Evolutionary conservation across 106 monocot genomes (phyloP).

Genomic region (Acanthochlamys bracteata): DNA sequence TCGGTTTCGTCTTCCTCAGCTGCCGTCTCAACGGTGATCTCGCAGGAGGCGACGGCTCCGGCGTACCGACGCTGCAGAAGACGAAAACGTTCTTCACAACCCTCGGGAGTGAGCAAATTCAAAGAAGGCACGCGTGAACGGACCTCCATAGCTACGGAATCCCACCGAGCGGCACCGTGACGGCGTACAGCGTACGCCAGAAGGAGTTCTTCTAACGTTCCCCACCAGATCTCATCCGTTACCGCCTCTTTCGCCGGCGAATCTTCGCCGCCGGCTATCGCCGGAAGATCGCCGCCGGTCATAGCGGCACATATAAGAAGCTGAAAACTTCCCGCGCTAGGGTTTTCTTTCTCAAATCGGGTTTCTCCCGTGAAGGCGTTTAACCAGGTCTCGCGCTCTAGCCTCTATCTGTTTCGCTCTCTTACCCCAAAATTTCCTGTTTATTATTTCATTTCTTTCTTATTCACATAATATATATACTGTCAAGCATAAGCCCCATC

Average conservation of each 20-base stretch:
- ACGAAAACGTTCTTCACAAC: conserved; percentile 15
- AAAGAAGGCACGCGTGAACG: background rate
- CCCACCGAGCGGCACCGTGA: conserved; percentile 34
- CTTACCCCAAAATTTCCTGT: background rate
- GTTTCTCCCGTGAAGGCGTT: no score
- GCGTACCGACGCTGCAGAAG: conserved; percentile 27
- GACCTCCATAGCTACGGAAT: conserved; percentile 32
- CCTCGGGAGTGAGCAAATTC: conserved; percentile 12
- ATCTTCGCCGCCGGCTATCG: background rate
- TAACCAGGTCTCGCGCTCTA: conserved; percentile 15
- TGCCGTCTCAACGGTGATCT: background rate
- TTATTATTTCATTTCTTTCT: no score
- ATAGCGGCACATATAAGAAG: background rate
- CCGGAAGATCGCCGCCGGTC: background rate
- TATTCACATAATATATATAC: no score
- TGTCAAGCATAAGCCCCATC: no score
- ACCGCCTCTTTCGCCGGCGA: background rate
- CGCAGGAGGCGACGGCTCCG: conserved; percentile 2
- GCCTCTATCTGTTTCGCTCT: conserved; percentile 21
- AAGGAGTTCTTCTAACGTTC: conserved; percentile 50
- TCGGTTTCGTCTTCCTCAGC: background rate
- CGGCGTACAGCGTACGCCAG: conserved; percentile 35
- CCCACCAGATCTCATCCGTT: conserved; percentile 24
- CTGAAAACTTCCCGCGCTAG: background rate
- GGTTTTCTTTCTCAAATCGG: background rate